These are phyloP conservation scores for Arthrobotrys musiformis DNA, from an alignment of 2,329 filamentous ascomycete genomes.

Conservation along the genomic window DNA sequence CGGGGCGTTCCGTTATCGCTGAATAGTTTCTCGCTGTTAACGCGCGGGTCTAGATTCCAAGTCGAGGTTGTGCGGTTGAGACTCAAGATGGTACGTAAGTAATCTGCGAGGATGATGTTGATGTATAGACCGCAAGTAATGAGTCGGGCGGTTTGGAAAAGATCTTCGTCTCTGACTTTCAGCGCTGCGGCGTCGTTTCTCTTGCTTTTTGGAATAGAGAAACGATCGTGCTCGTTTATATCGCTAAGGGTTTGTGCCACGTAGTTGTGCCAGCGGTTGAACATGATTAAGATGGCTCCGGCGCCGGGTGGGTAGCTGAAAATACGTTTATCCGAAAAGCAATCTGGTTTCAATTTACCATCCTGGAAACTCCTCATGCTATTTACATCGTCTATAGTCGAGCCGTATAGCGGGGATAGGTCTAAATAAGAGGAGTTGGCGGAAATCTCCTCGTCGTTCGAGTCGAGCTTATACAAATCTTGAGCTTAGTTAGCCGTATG, in stretches of 20 bases:
- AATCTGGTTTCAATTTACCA: slow-evolving; percentile 77
- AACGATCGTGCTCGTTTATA: slow-evolving; percentile 87
- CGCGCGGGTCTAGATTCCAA: slow-evolving; percentile 73
- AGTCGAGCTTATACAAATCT: slow-evolving; percentile 78
- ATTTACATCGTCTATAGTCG: slow-evolving; percentile 67
- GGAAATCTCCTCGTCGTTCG: slow-evolving; percentile 70
- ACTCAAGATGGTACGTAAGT: slow-evolving; percentile 81
- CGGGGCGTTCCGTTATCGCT: slow-evolving; percentile 12
- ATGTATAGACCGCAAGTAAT: slow-evolving; percentile 80
- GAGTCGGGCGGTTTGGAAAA: slow-evolving; percentile 82
- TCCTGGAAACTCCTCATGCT: slow-evolving; percentile 72
- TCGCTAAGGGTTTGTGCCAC: slow-evolving; percentile 79
- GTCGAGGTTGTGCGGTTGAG: slow-evolving; percentile 77
- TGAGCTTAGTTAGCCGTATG: background rate
- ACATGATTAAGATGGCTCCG: slow-evolving; percentile 78
- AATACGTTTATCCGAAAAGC: slow-evolving; percentile 76
- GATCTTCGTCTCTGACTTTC: slow-evolving; percentile 78
- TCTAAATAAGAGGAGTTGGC: slow-evolving; percentile 79
- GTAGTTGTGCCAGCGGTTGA: slow-evolving; percentile 87
- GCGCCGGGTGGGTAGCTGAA: slow-evolving; percentile 78
- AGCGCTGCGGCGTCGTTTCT: slow-evolving; percentile 68
- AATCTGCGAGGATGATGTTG: slow-evolving; percentile 81
- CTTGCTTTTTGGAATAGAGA: slow-evolving; percentile 71
- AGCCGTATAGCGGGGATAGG: slow-evolving; percentile 76
- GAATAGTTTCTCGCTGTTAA: slow-evolving; percentile 57